Conservation (phyloP, 176 grass and related monocot genomes). For the Stipa capillata region DNA sequence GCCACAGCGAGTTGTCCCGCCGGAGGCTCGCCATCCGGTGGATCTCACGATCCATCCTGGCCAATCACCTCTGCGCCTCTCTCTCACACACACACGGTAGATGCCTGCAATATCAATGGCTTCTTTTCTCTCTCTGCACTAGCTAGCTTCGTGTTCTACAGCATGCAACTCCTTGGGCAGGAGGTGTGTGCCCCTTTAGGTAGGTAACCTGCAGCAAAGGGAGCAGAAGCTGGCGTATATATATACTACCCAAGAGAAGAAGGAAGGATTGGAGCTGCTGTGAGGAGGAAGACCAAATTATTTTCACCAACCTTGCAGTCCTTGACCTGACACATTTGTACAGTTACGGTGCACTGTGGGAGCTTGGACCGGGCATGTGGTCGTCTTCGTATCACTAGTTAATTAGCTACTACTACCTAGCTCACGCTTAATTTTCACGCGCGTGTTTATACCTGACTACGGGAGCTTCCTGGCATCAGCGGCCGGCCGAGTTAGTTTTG, state of each 20-base stretch:
- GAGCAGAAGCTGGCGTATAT: neutral
- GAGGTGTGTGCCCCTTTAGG: neutral
- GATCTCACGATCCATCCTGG: conserved; percentile 39
- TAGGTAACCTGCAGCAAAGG: neutral
- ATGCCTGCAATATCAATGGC: neutral
- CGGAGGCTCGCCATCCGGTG: conserved; percentile 46
- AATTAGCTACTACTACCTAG: neutral
- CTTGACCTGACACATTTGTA: neutral
- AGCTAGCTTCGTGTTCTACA: neutral
- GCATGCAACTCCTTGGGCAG: neutral
- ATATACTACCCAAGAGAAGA: neutral
- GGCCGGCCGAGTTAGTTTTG: too few species aligned
- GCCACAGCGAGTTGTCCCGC: conserved; percentile 52
- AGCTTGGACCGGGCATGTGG: conserved; percentile 17
- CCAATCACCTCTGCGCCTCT: neutral
- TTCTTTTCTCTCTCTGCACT: neutral
- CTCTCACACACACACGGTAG: neutral
- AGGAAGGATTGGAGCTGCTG: too few species aligned
- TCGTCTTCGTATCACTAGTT: neutral
- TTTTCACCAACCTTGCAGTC: neutral
- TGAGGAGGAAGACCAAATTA: neutral
- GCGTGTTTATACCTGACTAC: neutral
- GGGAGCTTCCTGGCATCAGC: conserved; percentile 18
- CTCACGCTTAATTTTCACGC: neutral
- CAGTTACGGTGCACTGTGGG: neutral